Conservation (phyloP, 106 monocot genomes). For the Acanthochlamys bracteata region DNA sequence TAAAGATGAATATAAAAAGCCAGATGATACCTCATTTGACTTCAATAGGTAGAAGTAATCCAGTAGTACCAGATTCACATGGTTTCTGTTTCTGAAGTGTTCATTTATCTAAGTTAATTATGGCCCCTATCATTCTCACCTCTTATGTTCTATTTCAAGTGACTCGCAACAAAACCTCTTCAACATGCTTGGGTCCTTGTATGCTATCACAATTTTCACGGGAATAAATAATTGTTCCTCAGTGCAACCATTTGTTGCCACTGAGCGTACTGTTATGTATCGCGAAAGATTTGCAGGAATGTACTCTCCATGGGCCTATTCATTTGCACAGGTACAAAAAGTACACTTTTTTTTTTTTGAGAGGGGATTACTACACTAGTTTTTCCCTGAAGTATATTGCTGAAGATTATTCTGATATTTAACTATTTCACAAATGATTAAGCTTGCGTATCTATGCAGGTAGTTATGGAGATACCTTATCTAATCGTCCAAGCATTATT, state of each 20-base stretch:
- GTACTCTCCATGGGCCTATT: constrained; percentile 68
- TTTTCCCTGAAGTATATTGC: too few species aligned
- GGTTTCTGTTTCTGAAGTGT: neutral
- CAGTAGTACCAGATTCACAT: too few species aligned
- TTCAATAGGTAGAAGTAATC: too few species aligned
- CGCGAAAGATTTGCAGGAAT: constrained; percentile 69
- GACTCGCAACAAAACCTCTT: constrained; percentile 54
- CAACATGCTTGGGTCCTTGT: constrained; percentile 58
- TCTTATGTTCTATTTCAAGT: constrained; percentile 15
- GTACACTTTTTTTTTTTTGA: too few species aligned
- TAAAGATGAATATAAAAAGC: too few species aligned
- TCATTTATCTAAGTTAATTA: neutral
- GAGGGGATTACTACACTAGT: too few species aligned
- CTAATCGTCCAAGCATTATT: constrained; percentile 32
- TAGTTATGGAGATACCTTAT: constrained; percentile 51
- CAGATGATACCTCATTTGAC: too few species aligned
- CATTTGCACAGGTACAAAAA: constrained; percentile 51
- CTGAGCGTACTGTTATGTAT: constrained; percentile 48
- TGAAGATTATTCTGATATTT: too few species aligned
- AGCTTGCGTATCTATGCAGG: constrained; percentile 19
- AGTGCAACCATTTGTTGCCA: constrained; percentile 32
- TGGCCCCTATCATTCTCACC: too few species aligned
- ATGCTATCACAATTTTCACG: constrained; percentile 5
- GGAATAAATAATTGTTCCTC: constrained; percentile 38
- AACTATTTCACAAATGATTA: neutral